A percentile compares a stretch with the other conserved stretches of the same genome.
These are phyloP conservation scores for Cyclospora cayetanensis DNA, from an alignment of 169 alveolate species.

Conservation along the genomic window DNA sequence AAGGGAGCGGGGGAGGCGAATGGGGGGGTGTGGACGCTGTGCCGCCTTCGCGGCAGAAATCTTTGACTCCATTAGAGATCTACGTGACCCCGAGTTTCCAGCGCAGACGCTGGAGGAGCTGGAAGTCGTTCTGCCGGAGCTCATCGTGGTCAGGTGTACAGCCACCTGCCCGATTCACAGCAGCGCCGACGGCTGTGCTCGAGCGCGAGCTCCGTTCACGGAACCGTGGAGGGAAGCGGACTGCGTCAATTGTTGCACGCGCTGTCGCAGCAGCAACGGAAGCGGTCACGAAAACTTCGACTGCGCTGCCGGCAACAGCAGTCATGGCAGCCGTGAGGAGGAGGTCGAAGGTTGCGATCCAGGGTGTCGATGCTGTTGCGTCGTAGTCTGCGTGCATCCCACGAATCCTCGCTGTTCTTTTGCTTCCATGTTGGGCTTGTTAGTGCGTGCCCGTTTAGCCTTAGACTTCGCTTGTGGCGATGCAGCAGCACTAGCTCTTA, in stretches of 20 bases:
- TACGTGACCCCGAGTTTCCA: conserved; percentile 95
- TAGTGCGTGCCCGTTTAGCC: conserved; percentile 84
- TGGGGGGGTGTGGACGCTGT: conserved; percentile 35
- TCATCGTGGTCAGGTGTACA: neutral
- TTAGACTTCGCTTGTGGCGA: conserved; percentile 75
- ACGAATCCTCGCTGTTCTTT: conserved; percentile 92
- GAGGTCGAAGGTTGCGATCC: neutral
- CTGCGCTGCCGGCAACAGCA: neutral
- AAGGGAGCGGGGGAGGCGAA: conserved; percentile 17
- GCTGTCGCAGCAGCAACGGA: neutral
- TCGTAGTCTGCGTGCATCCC: conserved; percentile 87
- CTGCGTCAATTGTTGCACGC: neutral
- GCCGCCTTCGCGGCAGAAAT: conserved; percentile 76
- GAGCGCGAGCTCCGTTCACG: neutral
- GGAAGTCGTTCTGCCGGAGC: conserved; percentile 22
- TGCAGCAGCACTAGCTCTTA: neutral
- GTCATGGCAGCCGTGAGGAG: neutral
- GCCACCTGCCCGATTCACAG: neutral
- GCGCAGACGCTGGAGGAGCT: conserved; percentile 78
- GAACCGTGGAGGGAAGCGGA: neutral
- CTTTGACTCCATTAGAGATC: conserved; percentile 83
- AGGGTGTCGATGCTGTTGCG: neutral
- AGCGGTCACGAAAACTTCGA: neutral
- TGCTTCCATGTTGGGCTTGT: conserved; percentile 90
- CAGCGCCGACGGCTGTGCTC: neutral